These are phyloP conservation scores for Pseudozyma pruni DNA, from an alignment of 1,284 basidiomycete genomes.

Conservation along the genomic window DNA sequence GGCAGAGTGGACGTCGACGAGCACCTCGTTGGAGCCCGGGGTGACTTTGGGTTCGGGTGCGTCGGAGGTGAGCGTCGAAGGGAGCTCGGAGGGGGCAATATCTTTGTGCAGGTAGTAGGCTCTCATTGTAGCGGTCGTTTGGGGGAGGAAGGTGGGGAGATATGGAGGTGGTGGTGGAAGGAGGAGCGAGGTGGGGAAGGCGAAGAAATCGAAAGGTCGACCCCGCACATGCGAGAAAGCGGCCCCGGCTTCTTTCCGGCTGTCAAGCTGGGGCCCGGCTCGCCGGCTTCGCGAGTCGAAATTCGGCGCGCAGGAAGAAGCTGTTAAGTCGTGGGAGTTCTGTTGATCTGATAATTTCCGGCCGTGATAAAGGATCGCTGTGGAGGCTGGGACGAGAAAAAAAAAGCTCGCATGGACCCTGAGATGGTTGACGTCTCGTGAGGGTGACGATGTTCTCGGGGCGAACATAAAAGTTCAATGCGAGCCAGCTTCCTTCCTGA, in stretches of 20 bases:
- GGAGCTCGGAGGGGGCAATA: conserved; percentile 52
- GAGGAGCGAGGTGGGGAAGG: no score
- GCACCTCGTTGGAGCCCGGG: conserved; percentile 47
- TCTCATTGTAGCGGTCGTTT: conserved; percentile 32
- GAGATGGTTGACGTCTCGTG: no score
- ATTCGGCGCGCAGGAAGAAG: no score
- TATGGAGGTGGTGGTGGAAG: conserved; percentile 2
- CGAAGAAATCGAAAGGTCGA: not conserved
- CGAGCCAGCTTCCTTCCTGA: not conserved
- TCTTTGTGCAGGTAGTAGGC: conserved; percentile 61
- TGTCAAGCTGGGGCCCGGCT: not conserved
- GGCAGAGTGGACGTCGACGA: conserved; percentile 70
- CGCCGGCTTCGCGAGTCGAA: no score
- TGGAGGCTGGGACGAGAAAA: no score
- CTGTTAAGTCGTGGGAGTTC: no score
- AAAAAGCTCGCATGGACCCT: no score
- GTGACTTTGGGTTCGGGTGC: conserved; percentile 48
- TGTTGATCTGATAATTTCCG: no score
- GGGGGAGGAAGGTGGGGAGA: not conserved
- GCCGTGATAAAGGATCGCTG: no score
- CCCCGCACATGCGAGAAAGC: conserved; percentile 1
- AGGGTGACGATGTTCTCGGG: no score
- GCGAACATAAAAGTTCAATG: no score
- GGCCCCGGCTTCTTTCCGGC: conserved; percentile 1
- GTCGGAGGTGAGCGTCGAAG: conserved; percentile 41